Evolutionary conservation across 164 flowering plant species (phyloP).

Genomic region (Vitis labrusca): DNA sequence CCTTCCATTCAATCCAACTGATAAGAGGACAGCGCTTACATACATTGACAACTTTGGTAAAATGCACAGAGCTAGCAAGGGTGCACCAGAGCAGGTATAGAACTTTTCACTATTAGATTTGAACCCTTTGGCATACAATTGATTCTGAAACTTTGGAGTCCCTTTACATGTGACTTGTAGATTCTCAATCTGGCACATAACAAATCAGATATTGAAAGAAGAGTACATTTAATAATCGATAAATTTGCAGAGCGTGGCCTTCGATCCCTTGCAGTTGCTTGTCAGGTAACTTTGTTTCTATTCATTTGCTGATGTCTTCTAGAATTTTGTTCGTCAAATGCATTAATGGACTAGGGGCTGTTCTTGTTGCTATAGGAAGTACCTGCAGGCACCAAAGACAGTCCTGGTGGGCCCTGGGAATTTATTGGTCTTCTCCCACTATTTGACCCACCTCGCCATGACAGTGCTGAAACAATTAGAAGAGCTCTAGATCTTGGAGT

Average conservation of each 20-base stretch:
- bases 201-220: slow-evolving; percentile 12
- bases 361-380: slow-evolving; percentile 22
- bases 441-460: slow-evolving; percentile 44
- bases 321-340: neutral
- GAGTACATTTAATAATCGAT: slow-evolving; percentile 14
- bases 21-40: slow-evolving; percentile 35
- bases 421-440: slow-evolving; percentile 40
- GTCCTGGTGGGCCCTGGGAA: slow-evolving; percentile 42
- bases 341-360: neutral
- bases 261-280: slow-evolving; percentile 22
- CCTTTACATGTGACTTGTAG: neutral
- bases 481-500: slow-evolving; percentile 44
- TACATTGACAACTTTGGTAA: slow-evolving; percentile 27
- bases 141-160: neutral
- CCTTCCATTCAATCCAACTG: slow-evolving; percentile 37
- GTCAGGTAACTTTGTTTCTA: neutral
- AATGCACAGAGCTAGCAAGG: slow-evolving; percentile 36
- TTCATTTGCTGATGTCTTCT: neutral
- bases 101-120: neutral
- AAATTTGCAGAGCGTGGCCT: slow-evolving; percentile 23
- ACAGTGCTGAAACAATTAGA: slow-evolving; percentile 41
- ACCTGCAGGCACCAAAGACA: slow-evolving; percentile 34
- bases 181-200: slow-evolving; percentile 19
- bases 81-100: slow-evolving; percentile 41
- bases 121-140: neutral